Evolutionary conservation across 2,329 filamentous ascomycete species (phyloP), one percentile per base, ranked within the genome.

Genomic region (Ophiostoma sp.): DNA sequence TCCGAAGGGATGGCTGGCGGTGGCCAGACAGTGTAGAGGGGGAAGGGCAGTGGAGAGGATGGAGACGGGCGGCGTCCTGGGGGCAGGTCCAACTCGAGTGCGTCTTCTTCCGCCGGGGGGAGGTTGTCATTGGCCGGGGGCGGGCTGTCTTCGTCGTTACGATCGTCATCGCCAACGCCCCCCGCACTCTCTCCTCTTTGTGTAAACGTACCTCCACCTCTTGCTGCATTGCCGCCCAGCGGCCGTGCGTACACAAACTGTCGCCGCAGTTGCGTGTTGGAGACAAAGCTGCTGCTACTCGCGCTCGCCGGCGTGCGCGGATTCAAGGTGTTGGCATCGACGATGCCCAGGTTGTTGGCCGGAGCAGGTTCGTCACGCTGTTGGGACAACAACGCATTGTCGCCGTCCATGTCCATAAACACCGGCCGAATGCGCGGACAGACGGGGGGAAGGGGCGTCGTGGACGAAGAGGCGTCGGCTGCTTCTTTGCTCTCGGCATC

Each of bases 11-110:
- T 87, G 0, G 84, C 87, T 0, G 87, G 84, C 0, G 94, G 92
- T 8, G 94, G 94, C 94, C 94, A 97, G 11, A 94, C 81, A n/a
- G 84, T 80, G 64, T 83, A 84, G 73, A 87, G 87, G 36, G 82
- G 85, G 73, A 83, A 86, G 2, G 75, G 69, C 7, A 71, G 19
- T 17, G 55, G 52, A 3, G 66, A 39, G 19, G 66, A 17, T n/a
- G 31, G 17, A 8, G 25, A 9, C 5, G 39, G 42, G 1, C 42
- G 64, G 42, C 25, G 22, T 3, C 50, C 50, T 8, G 3, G 22
- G 3, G 22, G 22, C 50, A 15, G 7, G 22, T 52, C n/a, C 4
- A n/a, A 11, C 8, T 52, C n/a, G 8, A n/a, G 1, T 50, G 17
- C 45, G 33, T 50, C 45, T n/a, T 50, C 45, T 12, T 50, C 12